Percentiles rank a stretch among this genome's conserved stretches.
Evolutionary conservation across 1,139 yeast species (phyloP).

Genomic region (Geotrichum bryndzae): DNA sequence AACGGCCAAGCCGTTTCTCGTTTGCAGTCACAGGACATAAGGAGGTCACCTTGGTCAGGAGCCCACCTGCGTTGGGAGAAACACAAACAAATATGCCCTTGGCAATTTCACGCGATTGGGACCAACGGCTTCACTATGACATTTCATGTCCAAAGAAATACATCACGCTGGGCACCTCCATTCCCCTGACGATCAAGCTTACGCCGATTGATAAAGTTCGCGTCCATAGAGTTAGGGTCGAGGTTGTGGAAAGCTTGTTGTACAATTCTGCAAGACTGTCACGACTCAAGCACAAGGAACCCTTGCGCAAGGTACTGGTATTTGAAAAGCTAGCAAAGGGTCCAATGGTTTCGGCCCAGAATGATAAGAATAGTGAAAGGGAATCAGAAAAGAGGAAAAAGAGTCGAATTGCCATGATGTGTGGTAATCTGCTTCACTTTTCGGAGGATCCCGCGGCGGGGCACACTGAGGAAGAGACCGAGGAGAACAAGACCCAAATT

Average conservation of each 20-base stretch:
- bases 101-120: slow-evolving; percentile 80
- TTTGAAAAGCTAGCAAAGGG: slow-evolving; percentile 25
- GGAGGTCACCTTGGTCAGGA: slow-evolving; percentile 49
- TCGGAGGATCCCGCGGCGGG: not conserved
- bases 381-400: not conserved
- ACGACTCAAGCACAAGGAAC: slow-evolving; percentile 28
- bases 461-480: not conserved
- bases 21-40: slow-evolving; percentile 31
- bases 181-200: slow-evolving; percentile 58
- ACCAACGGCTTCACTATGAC: slow-evolving; percentile 70
- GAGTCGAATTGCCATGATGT: slow-evolving; percentile 1
- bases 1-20: slow-evolving; percentile 33
- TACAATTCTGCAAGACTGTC: slow-evolving; percentile 43
- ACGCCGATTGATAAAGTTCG: slow-evolving; percentile 64
- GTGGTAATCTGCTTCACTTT: slow-evolving; percentile 14
- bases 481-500: not conserved
- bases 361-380: not conserved
- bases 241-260: slow-evolving; percentile 64
- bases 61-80: slow-evolving; percentile 71
- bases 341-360: not conserved
- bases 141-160: slow-evolving; percentile 72
- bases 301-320: slow-evolving; percentile 28
- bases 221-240: slow-evolving; percentile 66
- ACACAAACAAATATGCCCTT: slow-evolving; percentile 73
- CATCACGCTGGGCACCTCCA: slow-evolving; percentile 62